Percentiles rank a stretch among this genome's conserved stretches.
Evolutionary conservation across 1,139 yeast genomes (phyloP).

Genomic region (Pichia kudriavzevii): DNA sequence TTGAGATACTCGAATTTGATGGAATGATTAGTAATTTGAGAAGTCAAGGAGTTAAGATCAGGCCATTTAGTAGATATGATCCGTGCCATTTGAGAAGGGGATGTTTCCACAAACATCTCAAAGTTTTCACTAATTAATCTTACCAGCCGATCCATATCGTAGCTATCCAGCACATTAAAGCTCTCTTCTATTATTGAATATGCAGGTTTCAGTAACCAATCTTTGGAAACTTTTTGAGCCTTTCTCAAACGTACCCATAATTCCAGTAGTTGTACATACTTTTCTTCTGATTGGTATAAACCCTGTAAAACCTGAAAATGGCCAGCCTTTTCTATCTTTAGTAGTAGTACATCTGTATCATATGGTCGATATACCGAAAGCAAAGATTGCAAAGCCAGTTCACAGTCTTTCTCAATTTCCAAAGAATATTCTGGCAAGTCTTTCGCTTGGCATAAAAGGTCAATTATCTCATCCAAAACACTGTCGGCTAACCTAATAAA

Average conservation of each 20-base stretch:
- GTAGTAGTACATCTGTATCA: slow-evolving; percentile 39
- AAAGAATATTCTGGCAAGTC: slow-evolving; percentile 25
- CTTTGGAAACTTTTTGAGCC: slow-evolving; percentile 1
- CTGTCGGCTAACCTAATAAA: slow-evolving; percentile 64
- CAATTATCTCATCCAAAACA: slow-evolving; percentile 40
- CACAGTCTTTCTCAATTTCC: slow-evolving; percentile 65
- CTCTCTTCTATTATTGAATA: slow-evolving; percentile 35
- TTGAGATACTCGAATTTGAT: slow-evolving; percentile 30
- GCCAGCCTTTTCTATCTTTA: slow-evolving; percentile 44
- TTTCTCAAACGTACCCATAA: no score
- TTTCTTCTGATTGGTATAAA: slow-evolving; percentile 47
- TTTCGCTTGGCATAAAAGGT: slow-evolving; percentile 36
- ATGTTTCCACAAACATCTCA: slow-evolving; percentile 30
- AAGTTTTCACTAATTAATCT: slow-evolving; percentile 35
- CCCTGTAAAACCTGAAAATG: slow-evolving; percentile 53
- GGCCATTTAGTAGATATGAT: slow-evolving; percentile 35
- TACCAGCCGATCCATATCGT: slow-evolving; percentile 37
- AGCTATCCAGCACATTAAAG: slow-evolving; percentile 28
- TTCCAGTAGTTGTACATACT: slow-evolving; percentile 42
- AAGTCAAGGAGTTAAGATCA: slow-evolving; percentile 32
- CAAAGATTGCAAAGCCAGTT: slow-evolving; percentile 62
- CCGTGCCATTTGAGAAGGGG: slow-evolving; percentile 33
- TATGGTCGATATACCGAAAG: slow-evolving; percentile 56
- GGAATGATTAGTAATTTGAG: slow-evolving; percentile 28
- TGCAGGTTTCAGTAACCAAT: slow-evolving; percentile 18